These are phyloP conservation scores for Melampsora larici-populina DNA, from an alignment of 1,284 basidiomycete genomes.

Conservation along the genomic window DNA sequence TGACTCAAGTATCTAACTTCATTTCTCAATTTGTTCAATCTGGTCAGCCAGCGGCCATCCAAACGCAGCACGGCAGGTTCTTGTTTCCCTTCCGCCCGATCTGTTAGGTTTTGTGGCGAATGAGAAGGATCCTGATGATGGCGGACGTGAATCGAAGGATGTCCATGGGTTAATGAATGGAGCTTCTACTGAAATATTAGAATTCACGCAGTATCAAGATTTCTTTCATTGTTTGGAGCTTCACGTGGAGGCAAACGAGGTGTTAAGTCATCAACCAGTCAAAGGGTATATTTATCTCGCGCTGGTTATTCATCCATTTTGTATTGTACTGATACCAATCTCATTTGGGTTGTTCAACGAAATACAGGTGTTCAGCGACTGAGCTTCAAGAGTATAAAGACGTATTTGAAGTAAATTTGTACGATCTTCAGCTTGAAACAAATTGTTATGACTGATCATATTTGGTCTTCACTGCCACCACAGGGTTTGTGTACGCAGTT, in stretches of 20 bases:
- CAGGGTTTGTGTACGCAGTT: slow-evolving; percentile 35
- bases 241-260: slow-evolving; percentile 38
- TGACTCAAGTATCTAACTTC: not conserved
- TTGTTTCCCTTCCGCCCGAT: slow-evolving; percentile 66
- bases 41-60: slow-evolving; percentile 67
- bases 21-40: not conserved
- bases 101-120: slow-evolving; percentile 56
- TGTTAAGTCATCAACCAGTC: slow-evolving; percentile 35
- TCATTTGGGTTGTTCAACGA: not conserved
- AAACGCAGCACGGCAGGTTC: slow-evolving; percentile 65
- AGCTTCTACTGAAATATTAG: slow-evolving; percentile 32
- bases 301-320: not conserved
- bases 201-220: slow-evolving; percentile 42
- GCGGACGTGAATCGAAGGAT: not conserved
- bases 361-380: not conserved
- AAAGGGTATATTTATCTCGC: slow-evolving; percentile 13
- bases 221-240: slow-evolving; percentile 42
- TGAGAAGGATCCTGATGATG: slow-evolving; percentile 18
- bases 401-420: slow-evolving; percentile 19
- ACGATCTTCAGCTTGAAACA: not conserved
- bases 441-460: no score
- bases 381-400: slow-evolving; percentile 29
- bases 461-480: no score
- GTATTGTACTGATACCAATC: no score
- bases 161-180: not conserved